Evolutionary conservation across 2,329 filamentous ascomycete genomes (phyloP).

Genomic region (Cytospora piceicola): DNA sequence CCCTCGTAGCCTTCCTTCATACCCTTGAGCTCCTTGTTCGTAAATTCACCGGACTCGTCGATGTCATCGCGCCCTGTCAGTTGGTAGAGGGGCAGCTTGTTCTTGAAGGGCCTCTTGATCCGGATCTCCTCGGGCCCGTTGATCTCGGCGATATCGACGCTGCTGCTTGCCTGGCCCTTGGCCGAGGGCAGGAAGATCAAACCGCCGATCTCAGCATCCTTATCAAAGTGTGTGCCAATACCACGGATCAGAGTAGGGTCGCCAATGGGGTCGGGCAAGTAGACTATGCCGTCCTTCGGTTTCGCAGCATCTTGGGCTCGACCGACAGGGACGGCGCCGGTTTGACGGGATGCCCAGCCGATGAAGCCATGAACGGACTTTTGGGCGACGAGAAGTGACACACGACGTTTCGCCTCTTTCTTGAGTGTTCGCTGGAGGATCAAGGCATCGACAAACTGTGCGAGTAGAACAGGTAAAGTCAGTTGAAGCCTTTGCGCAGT

Average conservation of each 20-base stretch:
- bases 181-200: slow-evolving; percentile 85
- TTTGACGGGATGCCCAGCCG: slow-evolving; percentile 80
- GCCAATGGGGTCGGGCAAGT: slow-evolving; percentile 84
- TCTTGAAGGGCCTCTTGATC: slow-evolving; percentile 86
- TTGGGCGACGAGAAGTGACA: slow-evolving; percentile 90
- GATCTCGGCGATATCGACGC: slow-evolving; percentile 82
- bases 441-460: slow-evolving; percentile 90
- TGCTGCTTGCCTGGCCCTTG: slow-evolving; percentile 76
- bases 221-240: slow-evolving; percentile 80
- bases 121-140: slow-evolving; percentile 78
- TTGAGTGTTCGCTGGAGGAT: slow-evolving; percentile 90
- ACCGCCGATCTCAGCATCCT: slow-evolving; percentile 75
- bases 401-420: slow-evolving; percentile 82
- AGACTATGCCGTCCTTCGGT: slow-evolving; percentile 77
- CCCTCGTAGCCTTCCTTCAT: slow-evolving; percentile 69
- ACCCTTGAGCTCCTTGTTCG: slow-evolving; percentile 57
- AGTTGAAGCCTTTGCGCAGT: slow-evolving; percentile 13
- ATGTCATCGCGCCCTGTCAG: slow-evolving; percentile 80
- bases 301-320: slow-evolving; percentile 89
- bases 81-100: slow-evolving; percentile 74
- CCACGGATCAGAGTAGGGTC: slow-evolving; percentile 82
- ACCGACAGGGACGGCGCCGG: slow-evolving; percentile 90
- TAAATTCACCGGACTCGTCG: slow-evolving; percentile 66
- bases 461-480: background rate
- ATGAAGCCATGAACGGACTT: slow-evolving; percentile 96